These are phyloP conservation scores for Rhizopus stolonifer DNA, from an alignment of 371 early-diverging fungal genomes.

Conservation along the genomic window DNA sequence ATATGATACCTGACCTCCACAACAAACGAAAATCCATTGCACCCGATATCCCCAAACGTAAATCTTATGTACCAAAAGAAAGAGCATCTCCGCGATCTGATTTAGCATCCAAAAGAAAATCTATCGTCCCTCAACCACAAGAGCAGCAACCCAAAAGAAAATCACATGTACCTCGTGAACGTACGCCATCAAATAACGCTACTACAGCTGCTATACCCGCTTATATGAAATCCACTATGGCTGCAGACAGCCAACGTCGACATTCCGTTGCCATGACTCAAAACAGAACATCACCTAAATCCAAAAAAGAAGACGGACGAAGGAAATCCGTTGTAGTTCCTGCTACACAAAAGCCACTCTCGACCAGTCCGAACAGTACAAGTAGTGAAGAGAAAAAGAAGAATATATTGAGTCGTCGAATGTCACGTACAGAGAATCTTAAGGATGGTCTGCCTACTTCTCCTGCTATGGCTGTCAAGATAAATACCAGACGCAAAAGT, in stretches of 20 bases:
- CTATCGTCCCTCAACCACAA: conserved; percentile 25
- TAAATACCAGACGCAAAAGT: conserved; percentile 23
- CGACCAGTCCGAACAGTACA: conserved; percentile 14
- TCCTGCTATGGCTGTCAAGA: conserved; percentile 18
- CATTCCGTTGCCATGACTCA: conserved; percentile 28
- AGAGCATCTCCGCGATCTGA: too few relatives aligned
- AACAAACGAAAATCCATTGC: neutral
- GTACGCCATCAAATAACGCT: conserved; percentile 6
- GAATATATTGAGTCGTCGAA: conserved; percentile 16
- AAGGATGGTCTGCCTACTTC: conserved; percentile 44
- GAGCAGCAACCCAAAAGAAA: conserved; percentile 23
- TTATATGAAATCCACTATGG: conserved; percentile 34
- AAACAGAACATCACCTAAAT: conserved; percentile 6
- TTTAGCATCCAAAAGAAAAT: conserved; percentile 28
- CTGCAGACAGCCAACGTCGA: conserved; percentile 26
- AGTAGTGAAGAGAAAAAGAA: conserved; percentile 11
- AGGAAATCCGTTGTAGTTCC: conserved; percentile 28
- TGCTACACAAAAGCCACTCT: conserved; percentile 16
- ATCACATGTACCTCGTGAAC: conserved; percentile 28
- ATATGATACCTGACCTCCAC: neutral
- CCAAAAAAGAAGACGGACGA: conserved; percentile 12
- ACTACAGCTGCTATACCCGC: conserved; percentile 4
- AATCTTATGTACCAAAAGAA: too few relatives aligned
- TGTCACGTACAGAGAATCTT: conserved; percentile 39
- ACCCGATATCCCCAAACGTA: too few relatives aligned